Conservation (phyloP, 1,284 basidiomycete species). For the Moniliophthora roreri region DNA sequence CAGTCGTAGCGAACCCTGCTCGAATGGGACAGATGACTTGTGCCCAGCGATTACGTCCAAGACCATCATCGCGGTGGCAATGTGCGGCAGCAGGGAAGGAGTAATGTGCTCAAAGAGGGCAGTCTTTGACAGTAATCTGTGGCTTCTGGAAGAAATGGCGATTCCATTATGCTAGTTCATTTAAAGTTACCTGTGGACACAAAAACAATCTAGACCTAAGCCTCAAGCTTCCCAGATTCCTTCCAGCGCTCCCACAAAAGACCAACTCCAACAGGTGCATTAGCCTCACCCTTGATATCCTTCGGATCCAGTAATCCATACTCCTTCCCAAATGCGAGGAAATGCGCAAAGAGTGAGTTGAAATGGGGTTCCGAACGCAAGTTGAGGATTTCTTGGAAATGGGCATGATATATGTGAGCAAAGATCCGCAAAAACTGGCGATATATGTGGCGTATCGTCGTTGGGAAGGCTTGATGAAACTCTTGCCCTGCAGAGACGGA, state of each 20-base stretch:
- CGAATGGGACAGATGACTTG: no score
- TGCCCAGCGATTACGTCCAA: no score
- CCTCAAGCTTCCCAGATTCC: constrained; percentile 54
- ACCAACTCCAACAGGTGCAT: constrained; percentile 68
- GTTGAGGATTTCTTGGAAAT: constrained; percentile 90
- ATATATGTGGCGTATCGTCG: constrained; percentile 94
- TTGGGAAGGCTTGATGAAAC: constrained; percentile 88
- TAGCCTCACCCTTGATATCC: constrained; percentile 77
- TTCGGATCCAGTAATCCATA: constrained; percentile 90
- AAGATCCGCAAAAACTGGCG: constrained; percentile 96
- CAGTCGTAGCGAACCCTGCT: no score
- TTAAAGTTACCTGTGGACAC: no score
- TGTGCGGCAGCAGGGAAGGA: no score
- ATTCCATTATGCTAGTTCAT: no score
- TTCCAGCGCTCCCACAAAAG: constrained; percentile 90
- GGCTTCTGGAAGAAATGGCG: no score
- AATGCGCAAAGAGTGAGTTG: constrained; percentile 96
- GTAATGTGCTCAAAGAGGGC: no score
- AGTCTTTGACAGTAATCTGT: no score
- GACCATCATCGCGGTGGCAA: no score
- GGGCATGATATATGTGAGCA: constrained; percentile 96
- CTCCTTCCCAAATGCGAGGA: constrained; percentile 89
- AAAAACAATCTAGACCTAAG: no score
- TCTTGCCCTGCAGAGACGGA: constrained; percentile 61
- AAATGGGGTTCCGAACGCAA: constrained; percentile 95